Evolutionary conservation across 768 basidiomycete genomes (phyloP).

Genomic region (Serpula lacrymans): DNA sequence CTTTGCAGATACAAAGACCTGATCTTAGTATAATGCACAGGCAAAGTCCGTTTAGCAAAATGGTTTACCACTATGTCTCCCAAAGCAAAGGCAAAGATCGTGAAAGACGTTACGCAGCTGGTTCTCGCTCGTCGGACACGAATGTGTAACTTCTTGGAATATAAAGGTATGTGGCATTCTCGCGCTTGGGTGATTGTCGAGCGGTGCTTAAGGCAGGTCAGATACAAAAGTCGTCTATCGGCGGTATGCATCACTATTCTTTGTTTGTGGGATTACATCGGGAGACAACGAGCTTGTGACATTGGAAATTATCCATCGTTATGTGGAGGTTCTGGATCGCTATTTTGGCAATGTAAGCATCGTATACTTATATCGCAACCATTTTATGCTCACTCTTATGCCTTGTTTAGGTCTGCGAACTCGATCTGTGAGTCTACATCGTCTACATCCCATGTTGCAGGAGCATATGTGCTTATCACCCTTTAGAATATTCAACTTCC

Average conservation of each 20-base stretch:
- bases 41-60: conserved; percentile 92
- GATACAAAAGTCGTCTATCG: conserved; percentile 90
- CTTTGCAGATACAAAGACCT: background rate
- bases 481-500: conserved; percentile 92
- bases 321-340: conserved; percentile 80
- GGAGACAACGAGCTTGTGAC: conserved; percentile 90
- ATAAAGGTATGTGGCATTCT: conserved; percentile 68
- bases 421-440: conserved; percentile 82
- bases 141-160: conserved; percentile 97
- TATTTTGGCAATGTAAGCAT: conserved; percentile 47
- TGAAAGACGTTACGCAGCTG: conserved; percentile 93
- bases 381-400: conserved; percentile 2
- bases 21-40: too few relatives aligned
- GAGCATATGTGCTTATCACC: conserved; percentile 2
- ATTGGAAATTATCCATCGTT: conserved; percentile 91
- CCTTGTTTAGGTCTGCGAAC: conserved; percentile 68
- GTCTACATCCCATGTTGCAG: too few relatives aligned
- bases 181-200: conserved; percentile 24
- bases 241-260: conserved; percentile 94
- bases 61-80: conserved; percentile 88
- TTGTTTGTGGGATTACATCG: conserved; percentile 81
- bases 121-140: conserved; percentile 83
- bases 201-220: conserved; percentile 20
- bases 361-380: background rate
- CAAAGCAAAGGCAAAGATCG: conserved; percentile 84